Percentiles rank a stretch among this genome's conserved stretches.
Conservation (phyloP, 2,329 filamentous ascomycete species). For the Hypoxylon sp. region DNA sequence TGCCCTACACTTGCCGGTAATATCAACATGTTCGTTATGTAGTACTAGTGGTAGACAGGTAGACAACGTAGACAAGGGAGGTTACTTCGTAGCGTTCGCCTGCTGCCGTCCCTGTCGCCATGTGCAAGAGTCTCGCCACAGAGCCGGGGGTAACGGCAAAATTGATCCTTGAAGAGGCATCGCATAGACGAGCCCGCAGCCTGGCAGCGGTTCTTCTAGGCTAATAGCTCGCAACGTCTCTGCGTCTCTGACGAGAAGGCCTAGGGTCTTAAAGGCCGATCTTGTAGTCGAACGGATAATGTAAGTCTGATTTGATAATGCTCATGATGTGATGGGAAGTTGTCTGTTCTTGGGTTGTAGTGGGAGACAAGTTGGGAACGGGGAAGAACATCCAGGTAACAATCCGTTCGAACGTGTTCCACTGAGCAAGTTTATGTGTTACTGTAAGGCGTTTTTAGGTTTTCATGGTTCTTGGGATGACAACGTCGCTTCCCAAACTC, state of each 20-base stretch:
- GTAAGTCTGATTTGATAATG: conserved; percentile 10
- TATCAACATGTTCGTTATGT: conserved; percentile 17
- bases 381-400: conserved; percentile 15
- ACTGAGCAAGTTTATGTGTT: conserved; percentile 25
- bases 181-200: conserved; percentile 37
- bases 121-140: conserved; percentile 52
- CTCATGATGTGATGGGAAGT: conserved; percentile 24
- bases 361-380: conserved; percentile 35
- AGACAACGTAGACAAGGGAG: conserved; percentile 34
- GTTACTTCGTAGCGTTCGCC: conserved; percentile 19
- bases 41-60: conserved; percentile 3
- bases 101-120: conserved; percentile 50
- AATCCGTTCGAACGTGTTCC: conserved; percentile 5
- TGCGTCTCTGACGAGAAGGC: conserved; percentile 18
- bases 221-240: conserved; percentile 30
- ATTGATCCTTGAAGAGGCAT: conserved; percentile 38
- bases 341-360: conserved; percentile 38
- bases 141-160: conserved; percentile 50
- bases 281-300: conserved; percentile 25
- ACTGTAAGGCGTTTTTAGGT: conserved; percentile 12
- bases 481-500: conserved; percentile 18
- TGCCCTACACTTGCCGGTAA: conserved; percentile 6
- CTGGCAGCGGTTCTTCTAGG: conserved; percentile 35
- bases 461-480: conserved; percentile 25
- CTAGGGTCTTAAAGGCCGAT: conserved; percentile 30